Base-by-base conservation (phyloP, 805 yeast genomes). In the Ascoidea tarda region DNA sequence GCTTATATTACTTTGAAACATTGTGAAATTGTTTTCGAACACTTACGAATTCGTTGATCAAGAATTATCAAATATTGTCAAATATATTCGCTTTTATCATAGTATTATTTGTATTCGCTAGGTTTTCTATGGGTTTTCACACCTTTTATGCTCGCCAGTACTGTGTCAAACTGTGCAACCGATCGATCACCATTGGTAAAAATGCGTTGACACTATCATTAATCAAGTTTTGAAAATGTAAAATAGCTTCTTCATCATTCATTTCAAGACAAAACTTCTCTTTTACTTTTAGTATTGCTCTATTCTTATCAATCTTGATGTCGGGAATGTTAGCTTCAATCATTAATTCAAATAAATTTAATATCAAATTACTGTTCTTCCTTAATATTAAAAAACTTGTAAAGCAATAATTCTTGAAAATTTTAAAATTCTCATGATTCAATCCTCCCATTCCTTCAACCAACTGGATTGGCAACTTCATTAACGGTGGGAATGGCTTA, bases 361-460 rank as follows among this genome's bases (percentile, higher is more conserved):
- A 73, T 32, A 93, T 90, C 69, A 93, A 76, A 53, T 89, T 90
- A 42, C 96, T 86, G 59, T 88, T 87, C 65, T 89, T 84, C 54
- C 99, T 73, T 57, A 93, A 71, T 5, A 95, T 91, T 6, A 93
- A 86, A 64, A 88, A 93, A 0, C 96, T 87, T 16, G 93, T 91
- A 69, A 90, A 93, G 63, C 99, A 93, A 67, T 90, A 90, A 65
- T 87, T 87, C 61, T 95, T 78, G 69, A 93, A 93, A 57, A 84
- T 79, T 57, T 82, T 81, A 66, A 87, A 93, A 64, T 91, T 90
- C 47, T 84, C 85, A 50, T 91, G 88, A 56, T 77, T 75, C 50
- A 87, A 76, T 1, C 98, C 99, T 1, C 99, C 99, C 88, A 93
- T 93, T 0, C 97, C 98, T 58, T 93, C 99, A 47, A 93, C 86